A percentile compares a stretch with the other conserved stretches of the same genome.
Conservation (phyloP, 768 basidiomycete species). For the Lactifluus subvellereus region DNA sequence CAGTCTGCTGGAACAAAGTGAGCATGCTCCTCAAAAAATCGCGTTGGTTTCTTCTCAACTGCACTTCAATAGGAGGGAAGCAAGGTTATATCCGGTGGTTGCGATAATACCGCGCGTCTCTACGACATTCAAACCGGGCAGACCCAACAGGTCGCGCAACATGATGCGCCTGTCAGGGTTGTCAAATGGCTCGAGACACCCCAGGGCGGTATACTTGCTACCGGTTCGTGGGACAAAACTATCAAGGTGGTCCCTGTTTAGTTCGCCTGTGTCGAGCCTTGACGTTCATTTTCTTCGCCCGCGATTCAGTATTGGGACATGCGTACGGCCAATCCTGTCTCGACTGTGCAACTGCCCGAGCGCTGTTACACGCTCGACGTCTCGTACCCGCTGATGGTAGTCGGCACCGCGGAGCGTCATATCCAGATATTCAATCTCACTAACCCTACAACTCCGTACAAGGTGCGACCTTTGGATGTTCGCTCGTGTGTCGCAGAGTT, state of each 20-base stretch:
- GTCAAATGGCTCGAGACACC: constrained; percentile 78
- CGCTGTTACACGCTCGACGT: constrained; percentile 86
- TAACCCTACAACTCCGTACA: constrained; percentile 74
- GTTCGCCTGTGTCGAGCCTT: background rate
- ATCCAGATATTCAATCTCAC: constrained; percentile 84
- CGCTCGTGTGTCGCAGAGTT: background rate
- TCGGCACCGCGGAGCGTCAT: constrained; percentile 89
- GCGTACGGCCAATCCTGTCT: constrained; percentile 67
- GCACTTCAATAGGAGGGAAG: constrained; percentile 65
- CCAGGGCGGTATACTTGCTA: constrained; percentile 71
- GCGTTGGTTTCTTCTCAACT: constrained; percentile 7
- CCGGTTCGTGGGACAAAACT: constrained; percentile 98
- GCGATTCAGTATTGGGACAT: constrained; percentile 84
- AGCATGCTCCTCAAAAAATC: constrained; percentile 26
- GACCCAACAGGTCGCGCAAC: constrained; percentile 77
- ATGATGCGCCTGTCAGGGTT: constrained; percentile 83
- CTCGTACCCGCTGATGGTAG: constrained; percentile 78
- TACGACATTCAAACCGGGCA: constrained; percentile 85
- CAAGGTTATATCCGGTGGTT: constrained; percentile 87
- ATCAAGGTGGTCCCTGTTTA: constrained; percentile 60
- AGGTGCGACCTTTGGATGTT: constrained; percentile 38
- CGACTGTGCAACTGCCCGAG: constrained; percentile 78
- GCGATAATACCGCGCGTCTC: constrained; percentile 93
- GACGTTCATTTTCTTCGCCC: background rate
- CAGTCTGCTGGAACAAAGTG: constrained; percentile 89